Evolutionary conservation across 163 green algal species (phyloP), one percentile per base, ranked within the genome.

Genomic region (Scenedesmus sp.): DNA sequence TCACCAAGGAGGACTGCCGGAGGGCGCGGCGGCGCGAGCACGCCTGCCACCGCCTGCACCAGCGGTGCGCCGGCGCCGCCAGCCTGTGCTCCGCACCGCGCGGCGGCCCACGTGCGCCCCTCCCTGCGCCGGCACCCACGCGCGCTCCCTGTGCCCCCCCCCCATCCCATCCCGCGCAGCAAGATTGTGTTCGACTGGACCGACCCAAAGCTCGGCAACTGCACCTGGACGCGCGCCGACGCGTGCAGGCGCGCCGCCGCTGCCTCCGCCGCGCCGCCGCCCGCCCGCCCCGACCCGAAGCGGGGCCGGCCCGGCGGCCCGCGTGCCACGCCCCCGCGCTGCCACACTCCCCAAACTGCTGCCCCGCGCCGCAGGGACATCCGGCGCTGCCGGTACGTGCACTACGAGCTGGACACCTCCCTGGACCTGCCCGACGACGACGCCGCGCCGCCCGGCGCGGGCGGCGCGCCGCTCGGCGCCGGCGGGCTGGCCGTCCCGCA

Each of bases 221-320:
- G 92, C 88, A 95, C 86, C 87, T 97, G 48, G 90, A 96, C 88
- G 96, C 92, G 2, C 96, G 92, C 82, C 88, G 85, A n/a, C n/a
- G n/a, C n/a, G n/a, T n/a, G n/a, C n/a, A n/a, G n/a, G n/a, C n/a
- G n/a, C n/a, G n/a, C n/a, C n/a, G n/a, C n/a, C n/a, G n/a, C n/a
- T n/a, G n/a, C n/a, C n/a, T n/a, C n/a, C n/a, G n/a, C n/a, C n/a
- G 31, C 67, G 85, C 64, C 64, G 22, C 31, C 11, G 18, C 24
- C 56, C 62, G 31, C 54, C 10, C n/a, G n/a, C 24, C 26, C 14
- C 14, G 13, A 54, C n/a, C n/a, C n/a, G n/a, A n/a, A n/a, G n/a
- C n/a, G n/a, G n/a, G n/a, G n/a, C n/a, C n/a, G n/a, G n/a, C n/a
- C n/a, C n/a, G n/a, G n/a, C n/a, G n/a, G n/a, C n/a, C n/a, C n/a